Percentiles rank a stretch among this genome's conserved stretches.
Evolutionary conservation across 2,329 filamentous ascomycete genomes (phyloP).

Genomic region (Metarhizium brunneum): DNA sequence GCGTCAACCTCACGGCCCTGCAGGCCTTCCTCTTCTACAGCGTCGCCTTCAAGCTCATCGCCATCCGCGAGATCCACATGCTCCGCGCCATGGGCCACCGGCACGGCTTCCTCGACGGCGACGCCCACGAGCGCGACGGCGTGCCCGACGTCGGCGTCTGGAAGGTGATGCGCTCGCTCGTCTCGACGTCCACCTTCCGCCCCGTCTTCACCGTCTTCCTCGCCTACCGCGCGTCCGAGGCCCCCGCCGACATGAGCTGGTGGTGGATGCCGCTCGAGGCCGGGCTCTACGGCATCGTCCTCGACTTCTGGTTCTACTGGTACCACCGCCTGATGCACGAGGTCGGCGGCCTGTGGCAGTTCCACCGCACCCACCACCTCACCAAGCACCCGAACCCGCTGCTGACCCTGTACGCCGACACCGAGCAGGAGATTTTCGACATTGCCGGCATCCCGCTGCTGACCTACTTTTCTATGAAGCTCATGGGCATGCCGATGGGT

Average conservation of each 20-base stretch:
- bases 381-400: slow-evolving; percentile 17
- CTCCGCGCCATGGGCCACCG: slow-evolving; percentile 20
- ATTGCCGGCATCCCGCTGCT: slow-evolving; percentile 29
- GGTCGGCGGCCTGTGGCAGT: slow-evolving; percentile 23
- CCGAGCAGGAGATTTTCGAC: slow-evolving; percentile 32
- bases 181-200: slow-evolving; percentile 13
- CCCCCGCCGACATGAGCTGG: slow-evolving; percentile 11
- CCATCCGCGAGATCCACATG: slow-evolving; percentile 20
- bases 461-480: slow-evolving; percentile 25
- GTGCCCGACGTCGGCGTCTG: slow-evolving; percentile 21
- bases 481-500: slow-evolving; percentile 28
- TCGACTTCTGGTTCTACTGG: slow-evolving; percentile 1
- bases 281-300: neutral
- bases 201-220: slow-evolving; percentile 15
- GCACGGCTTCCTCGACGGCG: slow-evolving; percentile 16
- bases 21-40: slow-evolving; percentile 17
- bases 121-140: slow-evolving; percentile 22
- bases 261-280: slow-evolving; percentile 19
- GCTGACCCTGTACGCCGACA: slow-evolving; percentile 25
- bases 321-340: slow-evolving; percentile 27
- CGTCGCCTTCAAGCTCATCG: slow-evolving; percentile 20
- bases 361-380: slow-evolving; percentile 31
- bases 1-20: slow-evolving; percentile 6
- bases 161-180: slow-evolving; percentile 10
- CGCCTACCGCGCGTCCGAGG: slow-evolving; percentile 10